Conservation (phyloP, 2,329 filamentous ascomycete genomes). For the Huntiella abstrusa region DNA sequence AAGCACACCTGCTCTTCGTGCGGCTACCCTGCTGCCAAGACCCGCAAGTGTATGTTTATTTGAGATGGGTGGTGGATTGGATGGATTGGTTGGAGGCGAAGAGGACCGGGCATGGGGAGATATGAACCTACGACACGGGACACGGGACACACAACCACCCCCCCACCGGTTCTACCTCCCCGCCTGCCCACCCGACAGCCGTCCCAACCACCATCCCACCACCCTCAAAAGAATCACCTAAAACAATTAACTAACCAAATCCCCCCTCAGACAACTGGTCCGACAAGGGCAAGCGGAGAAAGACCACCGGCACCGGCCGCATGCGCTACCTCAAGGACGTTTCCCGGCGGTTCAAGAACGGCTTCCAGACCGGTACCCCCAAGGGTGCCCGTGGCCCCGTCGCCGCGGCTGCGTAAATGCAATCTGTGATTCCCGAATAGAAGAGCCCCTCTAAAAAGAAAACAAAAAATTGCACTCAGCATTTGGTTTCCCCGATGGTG, state of each 20-base stretch:
- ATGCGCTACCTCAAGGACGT: conserved; percentile 90
- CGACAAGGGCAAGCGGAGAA: conserved; percentile 99
- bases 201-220: background rate
- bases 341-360: conserved; percentile 89
- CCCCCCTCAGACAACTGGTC: conserved; percentile 80
- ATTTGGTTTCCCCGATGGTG: background rate
- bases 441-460: conserved; percentile 14
- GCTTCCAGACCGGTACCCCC: conserved; percentile 79
- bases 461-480: conserved; percentile 12
- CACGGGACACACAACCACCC: background rate
- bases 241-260: conserved; percentile 1
- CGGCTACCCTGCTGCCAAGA: conserved; percentile 95
- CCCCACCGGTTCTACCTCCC: background rate
- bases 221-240: background rate
- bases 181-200: background rate
- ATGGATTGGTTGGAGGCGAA: background rate
- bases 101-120: background rate
- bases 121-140: background rate
- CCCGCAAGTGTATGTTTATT: conserved; percentile 78
- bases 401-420: conserved; percentile 20
- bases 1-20: conserved; percentile 94
- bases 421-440: conserved; percentile 12
- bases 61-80: background rate
- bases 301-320: conserved; percentile 94
- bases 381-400: conserved; percentile 58